Evolutionary conservation across 192 early-diverging fungal species (phyloP).

Genomic region (Lunasporangiospora selenospora): DNA sequence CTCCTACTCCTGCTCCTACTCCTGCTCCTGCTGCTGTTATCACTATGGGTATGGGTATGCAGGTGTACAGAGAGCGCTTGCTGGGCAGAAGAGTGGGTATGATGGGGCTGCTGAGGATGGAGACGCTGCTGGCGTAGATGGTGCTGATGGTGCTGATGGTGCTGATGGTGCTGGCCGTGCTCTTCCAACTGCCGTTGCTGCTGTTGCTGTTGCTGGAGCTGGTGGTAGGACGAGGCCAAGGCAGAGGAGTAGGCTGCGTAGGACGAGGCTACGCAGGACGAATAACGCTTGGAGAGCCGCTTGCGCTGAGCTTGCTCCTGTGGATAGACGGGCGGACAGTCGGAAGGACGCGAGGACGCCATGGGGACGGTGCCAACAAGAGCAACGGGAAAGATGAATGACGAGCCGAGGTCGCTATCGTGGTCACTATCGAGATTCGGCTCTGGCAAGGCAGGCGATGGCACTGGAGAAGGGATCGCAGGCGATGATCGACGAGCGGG

Average conservation of each 20-base stretch:
- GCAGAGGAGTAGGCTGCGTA: constrained; percentile 40
- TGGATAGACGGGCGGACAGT: constrained; percentile 17
- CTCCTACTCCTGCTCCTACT: background rate
- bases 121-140: too few relatives aligned
- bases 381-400: background rate
- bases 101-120: background rate
- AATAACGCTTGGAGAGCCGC: constrained; percentile 23
- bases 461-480: too few relatives aligned
- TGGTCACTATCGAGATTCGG: too few relatives aligned
- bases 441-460: too few relatives aligned
- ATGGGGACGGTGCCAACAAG: background rate
- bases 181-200: too few relatives aligned
- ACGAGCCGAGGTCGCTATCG: background rate
- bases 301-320: constrained; percentile 20
- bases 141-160: constrained; percentile 13
- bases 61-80: background rate
- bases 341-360: background rate
- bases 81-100: background rate
- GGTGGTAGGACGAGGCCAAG: constrained; percentile 31
- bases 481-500: too few relatives aligned
- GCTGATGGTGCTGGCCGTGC: constrained; percentile 11
- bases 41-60: background rate
- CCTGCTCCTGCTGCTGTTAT: constrained; percentile 1
- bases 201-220: constrained; percentile 12
- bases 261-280: constrained; percentile 19